Base-by-base conservation (phyloP, 129 eudicot species). In the Helianthus tuberosus region DNA sequence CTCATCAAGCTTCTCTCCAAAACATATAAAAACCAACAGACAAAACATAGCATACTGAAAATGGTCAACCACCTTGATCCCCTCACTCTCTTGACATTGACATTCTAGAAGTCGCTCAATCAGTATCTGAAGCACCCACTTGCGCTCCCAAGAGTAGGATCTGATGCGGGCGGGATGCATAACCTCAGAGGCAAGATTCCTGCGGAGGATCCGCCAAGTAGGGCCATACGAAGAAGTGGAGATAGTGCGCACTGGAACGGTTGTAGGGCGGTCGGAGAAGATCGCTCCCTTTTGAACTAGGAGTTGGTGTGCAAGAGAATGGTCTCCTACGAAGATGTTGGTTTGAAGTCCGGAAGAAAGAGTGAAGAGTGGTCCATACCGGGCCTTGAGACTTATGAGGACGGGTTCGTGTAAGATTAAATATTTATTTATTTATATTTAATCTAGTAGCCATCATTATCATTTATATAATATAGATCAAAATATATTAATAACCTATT, bases 21-120 rank as follows among this genome's bases (percentile, higher is more conserved):
- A 88, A 47, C 97, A 91, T 90, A 91, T 88, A 5, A 84, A 63
- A 35, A 84, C 85, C 25, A 88, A 79, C 62, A 88, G 64, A 15
- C 84, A 69, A 27, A 88, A 88, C 90, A 88, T 86, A 20, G 92
- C 92, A 58, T 80, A 84, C 13, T 69, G 84, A 15, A 88, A 82
- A 49, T 91, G 86, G 41, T 88, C 92, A 38, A 73, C 52, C 10
- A 91, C 77, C 76, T 46, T 76, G 15, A 88, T 11, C 49, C 76
- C 88, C 4, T 8, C 60, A 2, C 2, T 69, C 8, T 68, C 71
- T 35, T 13, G 6, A 6, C 17, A 13, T 35, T 13, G 6, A 6
- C 17, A 13, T 11, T 35, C 6, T 2, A 10, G 59, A 6, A 88
- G 75, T 6, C 75, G 81, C 3, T 17, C 52, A 2, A 82, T 14